Evolutionary conservation across 164 flowering plant species (phyloP), one percentile per base, ranked within the genome.

Genomic region (Chimonanthus salicifolius): DNA sequence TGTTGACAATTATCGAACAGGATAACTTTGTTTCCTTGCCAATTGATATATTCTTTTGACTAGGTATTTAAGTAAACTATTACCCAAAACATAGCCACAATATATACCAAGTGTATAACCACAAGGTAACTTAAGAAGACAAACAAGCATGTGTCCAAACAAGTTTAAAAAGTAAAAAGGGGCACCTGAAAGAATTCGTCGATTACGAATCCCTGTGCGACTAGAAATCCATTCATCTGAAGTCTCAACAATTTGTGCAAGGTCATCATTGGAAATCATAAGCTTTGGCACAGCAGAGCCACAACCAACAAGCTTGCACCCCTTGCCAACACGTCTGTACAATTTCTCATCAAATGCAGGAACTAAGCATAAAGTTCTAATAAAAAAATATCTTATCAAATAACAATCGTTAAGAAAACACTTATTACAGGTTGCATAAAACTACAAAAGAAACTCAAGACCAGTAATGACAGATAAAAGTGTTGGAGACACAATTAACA

Each of bases 221-320:
- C 77, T 83, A 73, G 95, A 83, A 74, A 94, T 92, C 98, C 98
- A 94, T 69, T 94, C 97, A 83, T 92, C 98, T 72, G 76, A 69
- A 76, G 97, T 92, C 7, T 89, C 97, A 74, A 94, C 91, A 72
- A 89, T 75, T 79, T 88, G 83, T 45, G 97, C 78, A 74, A 91
- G 97, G 80, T 92, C 95, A 74, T 90, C 91, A 81, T 92, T 90
- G 49, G 95, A 90, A 79, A 92, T 72, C 78, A 80, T 71, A 67
- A 89, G 84, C 45, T 74, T 71, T 43, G 97, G 95, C 51, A 87
- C 83, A 47, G 95, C 94, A 6, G 98, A 92, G 58, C 98, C 98
- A 82, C 91, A 89, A 58, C 98, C 98, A 82, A 92, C 83, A 70
- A 92, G 81, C 81, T 88, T 92, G 84, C 92, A 92, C 54, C 98